A percentile compares a stretch with the other conserved stretches of the same genome.
Conservation (phyloP, 2,329 filamentous ascomycete genomes). For the Elsinoe necatrix region DNA sequence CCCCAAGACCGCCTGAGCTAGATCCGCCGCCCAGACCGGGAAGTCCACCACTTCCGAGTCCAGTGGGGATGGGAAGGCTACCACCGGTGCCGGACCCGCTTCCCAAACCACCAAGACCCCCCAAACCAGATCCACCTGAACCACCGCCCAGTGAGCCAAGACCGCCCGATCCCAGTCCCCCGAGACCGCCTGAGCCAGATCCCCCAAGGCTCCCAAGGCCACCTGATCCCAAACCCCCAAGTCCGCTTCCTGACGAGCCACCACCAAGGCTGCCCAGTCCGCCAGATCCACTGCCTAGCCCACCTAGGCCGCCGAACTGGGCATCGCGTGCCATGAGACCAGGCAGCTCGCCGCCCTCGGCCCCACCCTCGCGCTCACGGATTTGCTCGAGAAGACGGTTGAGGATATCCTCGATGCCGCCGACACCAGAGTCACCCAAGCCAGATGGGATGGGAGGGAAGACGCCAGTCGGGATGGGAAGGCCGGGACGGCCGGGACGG, state of each 20-base stretch:
- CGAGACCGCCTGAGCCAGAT: background rate
- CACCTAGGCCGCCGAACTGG: background rate
- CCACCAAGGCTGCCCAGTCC: background rate
- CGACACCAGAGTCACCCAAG: constrained; percentile 5
- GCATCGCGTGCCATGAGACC: background rate
- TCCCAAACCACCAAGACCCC: background rate
- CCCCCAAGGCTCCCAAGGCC: constrained; percentile 10
- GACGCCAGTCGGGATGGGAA: background rate
- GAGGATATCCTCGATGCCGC: constrained; percentile 1
- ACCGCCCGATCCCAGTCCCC: background rate
- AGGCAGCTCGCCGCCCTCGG: background rate
- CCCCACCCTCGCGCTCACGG: constrained; percentile 1
- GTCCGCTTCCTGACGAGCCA: background rate
- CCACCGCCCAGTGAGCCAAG: background rate
- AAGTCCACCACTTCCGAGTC: background rate
- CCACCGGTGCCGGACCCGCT: background rate
- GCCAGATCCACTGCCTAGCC: background rate
- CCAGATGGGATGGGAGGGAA: background rate
- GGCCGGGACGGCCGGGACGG: background rate
- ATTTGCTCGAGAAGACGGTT: background rate
- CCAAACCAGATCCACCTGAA: background rate
- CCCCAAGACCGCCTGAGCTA: background rate
- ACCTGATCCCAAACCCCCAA: background rate
- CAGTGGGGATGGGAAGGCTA: background rate
- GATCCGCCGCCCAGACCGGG: background rate